Percentiles rank a stretch among this genome's conserved stretches.
phyloP scores from a whole-genome alignment of 805 yeast genomes.

The Candida pseudofarinosa region DNA sequence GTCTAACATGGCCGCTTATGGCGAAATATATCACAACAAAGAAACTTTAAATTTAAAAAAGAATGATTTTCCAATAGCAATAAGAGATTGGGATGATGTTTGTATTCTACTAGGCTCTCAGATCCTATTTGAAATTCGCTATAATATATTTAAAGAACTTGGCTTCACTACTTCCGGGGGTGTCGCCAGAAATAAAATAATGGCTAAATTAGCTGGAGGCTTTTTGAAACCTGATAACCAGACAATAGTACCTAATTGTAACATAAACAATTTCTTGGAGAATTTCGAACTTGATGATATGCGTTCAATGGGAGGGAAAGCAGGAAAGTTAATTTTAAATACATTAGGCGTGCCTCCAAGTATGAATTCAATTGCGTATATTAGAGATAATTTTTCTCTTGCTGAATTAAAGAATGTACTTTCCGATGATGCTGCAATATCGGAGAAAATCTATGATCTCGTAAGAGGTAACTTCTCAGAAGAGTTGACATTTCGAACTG shows the following conservation, averaged over 20 bases:
- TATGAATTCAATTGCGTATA: slow-evolving; percentile 40
- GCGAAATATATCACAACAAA: slow-evolving; percentile 18
- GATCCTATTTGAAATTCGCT: slow-evolving; percentile 51
- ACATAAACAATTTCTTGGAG: slow-evolving; percentile 51
- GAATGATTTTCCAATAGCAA: neutral
- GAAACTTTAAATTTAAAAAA: slow-evolving; percentile 1
- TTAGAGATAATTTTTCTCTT: slow-evolving; percentile 46
- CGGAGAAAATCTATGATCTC: slow-evolving; percentile 53
- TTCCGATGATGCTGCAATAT: slow-evolving; percentile 43
- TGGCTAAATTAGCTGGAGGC: slow-evolving; percentile 87
- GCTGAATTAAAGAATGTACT: slow-evolving; percentile 18
- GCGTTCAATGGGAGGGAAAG: slow-evolving; percentile 89
- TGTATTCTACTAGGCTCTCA: slow-evolving; percentile 63
- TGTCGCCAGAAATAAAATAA: slow-evolving; percentile 64
- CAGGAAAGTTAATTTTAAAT: slow-evolving; percentile 58
- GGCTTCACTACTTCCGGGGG: slow-evolving; percentile 93
- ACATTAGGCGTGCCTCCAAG: slow-evolving; percentile 49
- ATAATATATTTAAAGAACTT: slow-evolving; percentile 46
- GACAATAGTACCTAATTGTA: slow-evolving; percentile 56
- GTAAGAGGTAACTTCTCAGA: slow-evolving; percentile 58
- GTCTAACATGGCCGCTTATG: slow-evolving; percentile 24
- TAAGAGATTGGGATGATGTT: slow-evolving; percentile 73
- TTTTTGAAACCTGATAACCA: slow-evolving; percentile 83
- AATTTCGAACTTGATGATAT: slow-evolving; percentile 67
- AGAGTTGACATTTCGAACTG: slow-evolving; percentile 56